Conservation (phyloP, 2,329 filamentous ascomycete genomes). For the Aspergillus pseudotamarii region DNA sequence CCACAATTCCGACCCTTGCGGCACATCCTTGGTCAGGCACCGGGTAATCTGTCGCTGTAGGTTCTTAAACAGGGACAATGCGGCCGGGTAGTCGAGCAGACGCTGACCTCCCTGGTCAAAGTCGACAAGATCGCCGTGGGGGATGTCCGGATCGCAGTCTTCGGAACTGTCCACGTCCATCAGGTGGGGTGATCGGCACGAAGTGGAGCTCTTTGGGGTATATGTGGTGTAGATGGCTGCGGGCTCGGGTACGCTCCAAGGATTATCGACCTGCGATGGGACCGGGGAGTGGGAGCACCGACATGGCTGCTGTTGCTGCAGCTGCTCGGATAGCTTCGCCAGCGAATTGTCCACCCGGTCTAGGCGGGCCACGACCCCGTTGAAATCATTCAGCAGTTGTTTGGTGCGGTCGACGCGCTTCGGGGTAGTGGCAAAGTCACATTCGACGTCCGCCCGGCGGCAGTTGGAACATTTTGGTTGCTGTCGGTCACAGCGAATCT, state of each 20-base stretch:
- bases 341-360: not conserved
- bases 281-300: not conserved
- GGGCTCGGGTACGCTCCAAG: not conserved
- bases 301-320: not conserved
- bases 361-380: not conserved
- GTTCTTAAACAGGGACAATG: not conserved
- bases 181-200: not conserved
- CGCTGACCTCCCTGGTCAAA: not conserved
- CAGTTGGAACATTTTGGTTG: constrained; percentile 3
- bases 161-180: not conserved
- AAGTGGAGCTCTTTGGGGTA: not conserved
- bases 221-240: not conserved
- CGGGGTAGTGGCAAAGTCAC: not conserved
- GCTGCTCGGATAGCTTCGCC: not conserved
- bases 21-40: not conserved
- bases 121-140: not conserved
- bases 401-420: constrained; percentile 4
- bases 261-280: not conserved
- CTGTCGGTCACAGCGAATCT: constrained; percentile 5
- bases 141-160: not conserved
- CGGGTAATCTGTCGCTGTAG: not conserved
- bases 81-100: not conserved
- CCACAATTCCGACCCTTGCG: not conserved
- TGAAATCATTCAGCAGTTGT: not conserved
- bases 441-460: not conserved